These are phyloP conservation scores for Dioszegia aurantiaca DNA, from an alignment of 768 basidiomycete genomes.

Conservation along the genomic window DNA sequence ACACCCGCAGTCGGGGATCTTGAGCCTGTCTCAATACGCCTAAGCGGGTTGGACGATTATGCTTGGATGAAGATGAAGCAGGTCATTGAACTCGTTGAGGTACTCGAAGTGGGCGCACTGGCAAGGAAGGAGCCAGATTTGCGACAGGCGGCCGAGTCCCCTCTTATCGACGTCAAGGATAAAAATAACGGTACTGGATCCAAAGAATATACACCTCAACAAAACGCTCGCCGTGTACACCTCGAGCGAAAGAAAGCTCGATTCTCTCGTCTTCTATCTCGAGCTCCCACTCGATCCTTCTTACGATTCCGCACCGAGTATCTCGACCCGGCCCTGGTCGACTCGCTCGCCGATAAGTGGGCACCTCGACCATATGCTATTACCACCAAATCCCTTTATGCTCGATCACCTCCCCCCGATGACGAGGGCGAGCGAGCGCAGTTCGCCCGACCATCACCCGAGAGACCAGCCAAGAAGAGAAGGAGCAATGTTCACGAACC, in stretches of 20 bases:
- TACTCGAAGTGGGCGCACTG: slow-evolving; percentile 20
- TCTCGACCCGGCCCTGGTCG: slow-evolving; percentile 25
- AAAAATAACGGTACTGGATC: not conserved
- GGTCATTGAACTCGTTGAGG: slow-evolving; percentile 20
- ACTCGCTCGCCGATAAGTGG: slow-evolving; percentile 38
- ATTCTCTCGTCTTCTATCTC: slow-evolving; percentile 23
- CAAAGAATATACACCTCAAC: not conserved
- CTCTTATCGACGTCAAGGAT: not conserved
- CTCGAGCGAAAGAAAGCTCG: slow-evolving; percentile 13
- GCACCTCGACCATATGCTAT: slow-evolving; percentile 40
- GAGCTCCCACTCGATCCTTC: slow-evolving; percentile 30
- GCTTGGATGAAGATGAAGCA: slow-evolving; percentile 35
- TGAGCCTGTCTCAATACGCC: slow-evolving; percentile 34
- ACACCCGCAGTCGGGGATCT: slow-evolving; percentile 26
- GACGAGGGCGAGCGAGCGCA: slow-evolving; percentile 14
- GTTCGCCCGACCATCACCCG: slow-evolving; percentile 9
- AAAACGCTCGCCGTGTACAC: not conserved
- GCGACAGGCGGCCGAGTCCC: not conserved
- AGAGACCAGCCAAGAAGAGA: slow-evolving; percentile 19
- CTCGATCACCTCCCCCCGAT: slow-evolving; percentile 26
- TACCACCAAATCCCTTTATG: slow-evolving; percentile 33
- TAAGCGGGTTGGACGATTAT: slow-evolving; percentile 26
- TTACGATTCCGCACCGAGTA: slow-evolving; percentile 22
- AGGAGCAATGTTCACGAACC: slow-evolving; percentile 21
- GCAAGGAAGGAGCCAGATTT: slow-evolving; percentile 27